These are phyloP conservation scores for Leptographium galeiforme DNA, from an alignment of 2,329 filamentous ascomycete genomes.

Conservation along the genomic window DNA sequence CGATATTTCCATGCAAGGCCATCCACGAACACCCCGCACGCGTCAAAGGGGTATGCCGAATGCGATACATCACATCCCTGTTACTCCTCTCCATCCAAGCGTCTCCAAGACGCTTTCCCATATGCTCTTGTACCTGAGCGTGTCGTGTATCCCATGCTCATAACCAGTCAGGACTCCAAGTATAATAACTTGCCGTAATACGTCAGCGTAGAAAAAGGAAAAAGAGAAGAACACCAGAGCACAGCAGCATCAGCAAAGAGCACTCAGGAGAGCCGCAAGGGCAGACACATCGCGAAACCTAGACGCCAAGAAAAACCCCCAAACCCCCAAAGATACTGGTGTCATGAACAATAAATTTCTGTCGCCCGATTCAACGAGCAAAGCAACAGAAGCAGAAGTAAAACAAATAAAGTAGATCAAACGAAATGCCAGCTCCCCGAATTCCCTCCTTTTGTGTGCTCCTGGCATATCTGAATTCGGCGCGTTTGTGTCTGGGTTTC, in stretches of 20 bases:
- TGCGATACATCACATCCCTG: background rate
- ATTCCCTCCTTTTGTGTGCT: slow-evolving; percentile 1
- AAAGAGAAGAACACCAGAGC: background rate
- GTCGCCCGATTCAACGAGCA: background rate
- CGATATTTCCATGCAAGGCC: background rate
- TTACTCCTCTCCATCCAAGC: background rate
- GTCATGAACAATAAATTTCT: background rate
- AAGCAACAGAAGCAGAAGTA: background rate
- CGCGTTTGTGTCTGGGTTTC: slow-evolving; percentile 1
- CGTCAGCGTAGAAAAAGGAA: background rate
- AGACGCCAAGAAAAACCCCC: background rate
- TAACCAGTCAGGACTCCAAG: background rate
- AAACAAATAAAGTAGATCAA: background rate
- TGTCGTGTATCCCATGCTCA: background rate
- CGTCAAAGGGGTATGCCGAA: background rate
- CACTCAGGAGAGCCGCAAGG: background rate
- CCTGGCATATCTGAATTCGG: background rate
- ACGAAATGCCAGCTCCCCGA: background rate
- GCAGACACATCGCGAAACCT: background rate
- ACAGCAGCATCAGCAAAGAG: background rate
- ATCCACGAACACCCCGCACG: background rate
- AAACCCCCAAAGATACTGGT: background rate
- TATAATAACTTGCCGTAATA: background rate
- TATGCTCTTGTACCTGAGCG: background rate
- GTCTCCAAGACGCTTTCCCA: background rate